A percentile compares a stretch with the other conserved stretches of the same genome.
Conservation (phyloP, 192 early-diverging fungal genomes). For the Dissophora ornata region DNA sequence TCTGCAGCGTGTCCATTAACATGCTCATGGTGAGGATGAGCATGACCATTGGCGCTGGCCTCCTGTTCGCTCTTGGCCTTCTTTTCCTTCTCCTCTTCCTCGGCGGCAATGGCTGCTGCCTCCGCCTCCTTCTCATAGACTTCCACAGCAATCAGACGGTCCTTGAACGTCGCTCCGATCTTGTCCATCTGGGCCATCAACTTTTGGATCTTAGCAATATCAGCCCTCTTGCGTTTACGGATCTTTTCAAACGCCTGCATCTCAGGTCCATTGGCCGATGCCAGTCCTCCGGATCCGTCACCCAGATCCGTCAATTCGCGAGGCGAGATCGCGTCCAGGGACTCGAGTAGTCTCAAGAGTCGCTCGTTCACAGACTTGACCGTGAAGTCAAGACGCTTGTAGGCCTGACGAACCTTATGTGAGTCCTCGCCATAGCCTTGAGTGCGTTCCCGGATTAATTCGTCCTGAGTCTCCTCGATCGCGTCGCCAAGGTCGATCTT, state of each 20-base stretch:
- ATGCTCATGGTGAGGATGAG: no score
- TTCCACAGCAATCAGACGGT: slow-evolving; percentile 24
- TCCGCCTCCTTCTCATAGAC: slow-evolving; percentile 39
- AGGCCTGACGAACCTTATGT: slow-evolving; percentile 33
- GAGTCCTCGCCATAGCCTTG: slow-evolving; percentile 29
- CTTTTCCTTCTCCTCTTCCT: slow-evolving; percentile 4
- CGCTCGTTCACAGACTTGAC: slow-evolving; percentile 34
- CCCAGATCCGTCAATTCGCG: slow-evolving; percentile 49
- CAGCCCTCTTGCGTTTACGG: slow-evolving; percentile 31
- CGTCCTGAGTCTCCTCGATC: slow-evolving; percentile 34
- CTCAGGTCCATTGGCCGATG: slow-evolving; percentile 21
- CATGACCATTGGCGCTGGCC: not conserved
- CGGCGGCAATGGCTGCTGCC: slow-evolving; percentile 13
- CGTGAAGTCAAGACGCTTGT: slow-evolving; percentile 43
- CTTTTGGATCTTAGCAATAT: slow-evolving; percentile 36
- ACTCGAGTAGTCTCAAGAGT: slow-evolving; percentile 24
- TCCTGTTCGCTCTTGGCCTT: not conserved
- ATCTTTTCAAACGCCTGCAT: slow-evolving; percentile 42
- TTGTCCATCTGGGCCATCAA: slow-evolving; percentile 43
- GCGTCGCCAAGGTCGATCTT: slow-evolving; percentile 12
- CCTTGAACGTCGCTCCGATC: slow-evolving; percentile 27
- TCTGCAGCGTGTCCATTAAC: slow-evolving; percentile 14
- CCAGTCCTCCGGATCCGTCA: slow-evolving; percentile 32
- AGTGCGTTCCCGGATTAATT: slow-evolving; percentile 33
- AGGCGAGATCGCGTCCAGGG: slow-evolving; percentile 43